phyloP scores from a whole-genome alignment of 1,284 basidiomycete genomes.

The Bjerkandera adusta region DNA sequence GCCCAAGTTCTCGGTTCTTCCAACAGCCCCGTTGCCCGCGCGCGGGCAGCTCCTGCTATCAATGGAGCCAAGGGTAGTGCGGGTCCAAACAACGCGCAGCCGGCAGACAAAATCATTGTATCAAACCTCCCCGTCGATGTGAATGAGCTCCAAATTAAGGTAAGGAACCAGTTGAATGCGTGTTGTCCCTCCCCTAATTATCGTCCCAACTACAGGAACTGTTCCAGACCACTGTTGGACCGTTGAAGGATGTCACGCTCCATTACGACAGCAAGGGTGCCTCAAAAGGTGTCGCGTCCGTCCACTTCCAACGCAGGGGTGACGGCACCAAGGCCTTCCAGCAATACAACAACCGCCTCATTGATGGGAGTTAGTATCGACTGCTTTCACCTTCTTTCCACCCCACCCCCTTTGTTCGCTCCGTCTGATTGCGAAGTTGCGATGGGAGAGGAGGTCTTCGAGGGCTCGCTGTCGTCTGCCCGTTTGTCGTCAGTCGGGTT shows the following conservation, averaged over 20 bases:
- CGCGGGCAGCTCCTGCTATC: slow-evolving; percentile 39
- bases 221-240: slow-evolving; percentile 89
- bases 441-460: not conserved
- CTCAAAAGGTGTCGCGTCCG: slow-evolving; percentile 88
- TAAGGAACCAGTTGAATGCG: no score
- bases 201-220: slow-evolving; percentile 78
- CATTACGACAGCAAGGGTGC: slow-evolving; percentile 85
- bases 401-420: slow-evolving; percentile 12
- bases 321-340: slow-evolving; percentile 92
- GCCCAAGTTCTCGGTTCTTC: slow-evolving; percentile 55
- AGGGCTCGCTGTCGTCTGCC: no score
- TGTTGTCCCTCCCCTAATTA: no score
- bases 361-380: slow-evolving; percentile 99
- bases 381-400: slow-evolving; percentile 41
- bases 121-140: slow-evolving; percentile 96
- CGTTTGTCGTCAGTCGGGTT: no score
- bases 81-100: slow-evolving; percentile 36
- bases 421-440: slow-evolving; percentile 1
- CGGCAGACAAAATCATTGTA: slow-evolving; percentile 91
- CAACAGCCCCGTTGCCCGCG: slow-evolving; percentile 47
- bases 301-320: slow-evolving; percentile 85
- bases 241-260: slow-evolving; percentile 80
- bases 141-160: slow-evolving; percentile 91
- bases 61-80: slow-evolving; percentile 38
- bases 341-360: slow-evolving; percentile 97